Base-by-base conservation (phyloP, 305 asterid species). In the Solanum hybrid region DNA sequence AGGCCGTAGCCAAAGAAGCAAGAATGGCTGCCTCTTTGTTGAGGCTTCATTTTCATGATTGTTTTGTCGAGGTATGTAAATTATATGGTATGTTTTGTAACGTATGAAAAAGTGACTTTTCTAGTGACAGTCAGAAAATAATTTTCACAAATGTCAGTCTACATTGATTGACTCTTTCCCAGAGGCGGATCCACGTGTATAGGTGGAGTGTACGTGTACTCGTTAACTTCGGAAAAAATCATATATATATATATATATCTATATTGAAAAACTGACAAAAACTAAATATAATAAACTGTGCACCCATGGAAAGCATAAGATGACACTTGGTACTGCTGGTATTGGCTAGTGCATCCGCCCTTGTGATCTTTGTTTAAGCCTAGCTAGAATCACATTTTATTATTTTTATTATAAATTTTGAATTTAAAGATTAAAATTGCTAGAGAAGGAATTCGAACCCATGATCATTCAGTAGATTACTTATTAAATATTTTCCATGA, bases 1-100 rank as follows among this genome's bases (percentile, higher is more conserved):
- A 96, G 88, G 98, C 98, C 0, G 96, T 97, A 5, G 94, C 96
- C 9, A 92, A 60, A 91, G 98, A 97, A 77, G 92, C 97, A 14
- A 96, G 98, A 31, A 96, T 96, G 98, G 98, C 98, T 66, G 98
- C 99, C 90, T 97, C 99, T 26, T 95, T 97, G 86, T 71, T 95
- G 40, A 92, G 99, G 92, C 98, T 97, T 42, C 98, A 96, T 88
- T 97, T 97, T 89, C 99, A 97, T 29, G 99, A 97, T 88, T 97
- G 98, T 89, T 96, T 97, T 91, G 99, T 96, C 60, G 90, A 95
- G 99, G 99, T 97, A 60, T 0, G 2, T 7, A 81, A 71, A 76
- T 31, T 15, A 1, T 73, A 0, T 29, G 10, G 1, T 71, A 5
- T 27, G 0, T 72, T 13, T 27, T 72, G 36, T 11, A 71, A 26